Percentiles rank a stretch among this genome's conserved stretches.
phyloP scores from a whole-genome alignment of 768 basidiomycete species.

The Lactarius evosmus region DNA sequence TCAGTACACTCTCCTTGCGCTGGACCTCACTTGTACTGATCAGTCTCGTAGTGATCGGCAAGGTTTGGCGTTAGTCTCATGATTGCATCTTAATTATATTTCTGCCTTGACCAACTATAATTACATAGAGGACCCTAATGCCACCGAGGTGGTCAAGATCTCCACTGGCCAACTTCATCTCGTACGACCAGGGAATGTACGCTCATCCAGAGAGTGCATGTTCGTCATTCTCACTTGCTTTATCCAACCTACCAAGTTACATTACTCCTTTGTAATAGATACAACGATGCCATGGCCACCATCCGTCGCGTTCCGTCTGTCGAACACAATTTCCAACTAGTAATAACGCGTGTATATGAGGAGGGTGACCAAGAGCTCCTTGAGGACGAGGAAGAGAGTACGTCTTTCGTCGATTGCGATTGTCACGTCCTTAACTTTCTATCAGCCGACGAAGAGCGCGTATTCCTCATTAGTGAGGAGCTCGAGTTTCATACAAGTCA shows the following conservation, averaged over 20 bases:
- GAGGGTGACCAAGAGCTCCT: slow-evolving; percentile 94
- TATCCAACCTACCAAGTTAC: not conserved
- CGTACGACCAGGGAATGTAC: slow-evolving; percentile 85
- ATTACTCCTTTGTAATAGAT: slow-evolving; percentile 47
- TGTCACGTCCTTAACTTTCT: slow-evolving; percentile 16
- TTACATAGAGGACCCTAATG: slow-evolving; percentile 82
- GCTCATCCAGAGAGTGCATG: slow-evolving; percentile 97
- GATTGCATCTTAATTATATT: not conserved
- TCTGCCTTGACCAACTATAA: slow-evolving; percentile 31
- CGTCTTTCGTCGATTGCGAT: slow-evolving; percentile 30
- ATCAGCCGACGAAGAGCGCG: slow-evolving; percentile 88
- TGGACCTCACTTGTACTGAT: slow-evolving; percentile 30
- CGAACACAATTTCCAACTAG: slow-evolving; percentile 84
- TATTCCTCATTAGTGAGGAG: slow-evolving; percentile 87
- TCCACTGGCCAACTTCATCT: slow-evolving; percentile 89
- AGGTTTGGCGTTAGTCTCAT: slow-evolving; percentile 84
- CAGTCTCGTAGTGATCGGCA: slow-evolving; percentile 58
- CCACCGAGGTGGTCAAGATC: slow-evolving; percentile 92
- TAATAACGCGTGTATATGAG: slow-evolving; percentile 94
- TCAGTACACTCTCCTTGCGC: slow-evolving; percentile 41
- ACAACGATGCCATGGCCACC: slow-evolving; percentile 92
- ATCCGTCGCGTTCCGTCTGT: slow-evolving; percentile 78
- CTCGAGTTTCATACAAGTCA: slow-evolving; percentile 80
- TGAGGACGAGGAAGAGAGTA: slow-evolving; percentile 91
- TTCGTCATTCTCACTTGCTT: slow-evolving; percentile 41